Base-by-base conservation (phyloP, 208 protist species). In the Trypanosoma cruzi region DNA sequence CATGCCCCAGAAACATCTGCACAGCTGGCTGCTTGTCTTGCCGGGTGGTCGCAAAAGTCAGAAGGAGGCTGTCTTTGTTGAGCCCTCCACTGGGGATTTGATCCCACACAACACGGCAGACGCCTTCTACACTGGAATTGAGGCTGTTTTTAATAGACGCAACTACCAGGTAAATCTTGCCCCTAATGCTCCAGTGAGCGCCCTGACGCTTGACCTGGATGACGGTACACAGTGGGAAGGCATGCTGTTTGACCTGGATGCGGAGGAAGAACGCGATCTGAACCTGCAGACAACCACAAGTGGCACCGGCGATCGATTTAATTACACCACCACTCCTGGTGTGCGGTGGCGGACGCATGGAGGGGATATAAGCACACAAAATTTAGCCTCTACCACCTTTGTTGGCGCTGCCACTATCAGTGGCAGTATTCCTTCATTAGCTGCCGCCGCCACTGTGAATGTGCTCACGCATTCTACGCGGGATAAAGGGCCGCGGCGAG, bases 121-220 rank as follows among this genome's bases (percentile, higher is more conserved):
- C 44, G 40, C 59, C 11, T 71, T 73, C 29, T 98, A 97, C 79
- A 82, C 80, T 0, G 86, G 84, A 10, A 76, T 98, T 28, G 94
- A 98, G 64, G 56, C 79, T 10, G 56, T 98, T 32, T 98, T 97
- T 74, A 97, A 95, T 67, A 68, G 95, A 31, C 71, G 76, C 32
- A 92, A 97, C 62, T 96, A 97, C 59, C 97, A 82, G 42, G 84
- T 98, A 1, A 98, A 98, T 48, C 79, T 98, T 57, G 68, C 72
- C 26, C 77, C 77, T 5, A 73, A 76, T 20, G 65, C 78, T 0
- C 70, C 82, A n/a, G 84, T 87, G 44, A 95, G 81, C 71, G 42
- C 73, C 5, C 76, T 95, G 7, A 77, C 81, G 20, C 76, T 85
- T 24, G 82, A 96, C 56, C 64, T 96, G 22, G 29, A 61, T 0